Evolutionary conservation across 1,284 basidiomycete genomes (phyloP).

Genomic region (Sphaerobolus stellatus): DNA sequence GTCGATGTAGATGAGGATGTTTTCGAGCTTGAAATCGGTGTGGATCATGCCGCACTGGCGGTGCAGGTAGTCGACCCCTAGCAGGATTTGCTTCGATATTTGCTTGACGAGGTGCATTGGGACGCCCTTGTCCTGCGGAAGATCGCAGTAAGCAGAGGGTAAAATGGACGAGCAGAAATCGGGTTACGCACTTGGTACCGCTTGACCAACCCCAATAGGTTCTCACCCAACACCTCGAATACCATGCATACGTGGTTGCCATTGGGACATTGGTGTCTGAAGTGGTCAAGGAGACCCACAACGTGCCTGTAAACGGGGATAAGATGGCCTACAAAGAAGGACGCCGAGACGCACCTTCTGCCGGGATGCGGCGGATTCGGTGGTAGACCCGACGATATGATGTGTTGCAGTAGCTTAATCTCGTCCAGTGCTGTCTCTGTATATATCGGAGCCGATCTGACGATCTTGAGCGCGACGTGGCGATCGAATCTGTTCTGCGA

Average conservation of each 20-base stretch:
- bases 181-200: conserved; percentile 61
- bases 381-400: conserved; percentile 84
- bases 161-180: neutral
- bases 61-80: conserved; percentile 86
- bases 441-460: conserved; percentile 92
- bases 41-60: conserved; percentile 98
- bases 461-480: conserved; percentile 98
- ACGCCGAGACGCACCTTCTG: conserved; percentile 31
- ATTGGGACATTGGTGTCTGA: conserved; percentile 94
- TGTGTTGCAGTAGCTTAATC: conserved; percentile 94
- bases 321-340: conserved; percentile 50
- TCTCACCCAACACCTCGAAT: conserved; percentile 98
- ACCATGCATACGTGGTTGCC: conserved; percentile 99
- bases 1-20: conserved; percentile 96
- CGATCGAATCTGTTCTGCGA: conserved; percentile 72
- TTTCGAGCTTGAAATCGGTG: conserved; percentile 97
- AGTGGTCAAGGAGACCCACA: conserved; percentile 96
- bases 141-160: neutral
- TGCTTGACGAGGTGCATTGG: conserved; percentile 93
- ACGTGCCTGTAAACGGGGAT: conserved; percentile 66
- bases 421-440: conserved; percentile 98
- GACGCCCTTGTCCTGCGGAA: conserved; percentile 75
- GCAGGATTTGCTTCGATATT: no score
- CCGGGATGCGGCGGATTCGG: conserved; percentile 54
- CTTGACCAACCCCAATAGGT: conserved; percentile 96